A percentile compares a stretch with the other conserved stretches of the same genome.
These are phyloP conservation scores for Ascoidea asiatica DNA, from an alignment of 805 yeast genomes.

Conservation along the genomic window DNA sequence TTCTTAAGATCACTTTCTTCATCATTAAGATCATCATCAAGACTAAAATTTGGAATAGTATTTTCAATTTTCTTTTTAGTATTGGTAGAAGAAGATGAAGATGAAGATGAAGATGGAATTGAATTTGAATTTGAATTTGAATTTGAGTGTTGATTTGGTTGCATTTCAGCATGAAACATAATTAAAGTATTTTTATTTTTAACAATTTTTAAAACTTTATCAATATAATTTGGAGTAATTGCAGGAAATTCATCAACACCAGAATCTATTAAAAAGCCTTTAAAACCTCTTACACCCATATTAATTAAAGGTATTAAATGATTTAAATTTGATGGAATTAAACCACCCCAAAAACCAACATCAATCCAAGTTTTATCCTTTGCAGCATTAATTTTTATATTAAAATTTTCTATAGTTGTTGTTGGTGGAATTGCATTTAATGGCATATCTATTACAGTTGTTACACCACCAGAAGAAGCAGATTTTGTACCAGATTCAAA, in stretches of 20 bases:
- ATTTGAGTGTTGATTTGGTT: conserved; percentile 21
- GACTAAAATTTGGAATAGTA: conserved; percentile 9
- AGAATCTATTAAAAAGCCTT: conserved; percentile 82
- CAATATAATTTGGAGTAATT: conserved; percentile 50
- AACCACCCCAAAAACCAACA: conserved; percentile 94
- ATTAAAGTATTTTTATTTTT: conserved; percentile 53
- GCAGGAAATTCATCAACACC: conserved; percentile 97
- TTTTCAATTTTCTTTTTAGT: conserved; percentile 5
- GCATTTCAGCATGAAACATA: conserved; percentile 93
- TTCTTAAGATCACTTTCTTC: no score
- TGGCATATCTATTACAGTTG: conserved; percentile 94
- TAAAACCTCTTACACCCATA: conserved; percentile 89
- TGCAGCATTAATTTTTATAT: conserved; percentile 68
- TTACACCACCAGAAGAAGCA: conserved; percentile 93
- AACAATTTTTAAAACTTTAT: conserved; percentile 50
- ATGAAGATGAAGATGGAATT: conserved; percentile 13
- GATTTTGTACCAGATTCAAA: conserved; percentile 93
- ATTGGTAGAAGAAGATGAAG: conserved; percentile 8
- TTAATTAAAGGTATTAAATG: conserved; percentile 63
- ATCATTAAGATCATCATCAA: conserved; percentile 2
- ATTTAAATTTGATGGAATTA: conserved; percentile 63
- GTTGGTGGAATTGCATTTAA: conserved; percentile 94
- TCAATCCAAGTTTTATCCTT: conserved; percentile 80
- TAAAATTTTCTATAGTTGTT: conserved; percentile 65
- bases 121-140: conserved; percentile 19